Percentiles rank a stretch among this genome's conserved stretches.
Evolutionary conservation across 2,329 filamentous ascomycete genomes (phyloP).

Genomic region (Helminthosporium solani): DNA sequence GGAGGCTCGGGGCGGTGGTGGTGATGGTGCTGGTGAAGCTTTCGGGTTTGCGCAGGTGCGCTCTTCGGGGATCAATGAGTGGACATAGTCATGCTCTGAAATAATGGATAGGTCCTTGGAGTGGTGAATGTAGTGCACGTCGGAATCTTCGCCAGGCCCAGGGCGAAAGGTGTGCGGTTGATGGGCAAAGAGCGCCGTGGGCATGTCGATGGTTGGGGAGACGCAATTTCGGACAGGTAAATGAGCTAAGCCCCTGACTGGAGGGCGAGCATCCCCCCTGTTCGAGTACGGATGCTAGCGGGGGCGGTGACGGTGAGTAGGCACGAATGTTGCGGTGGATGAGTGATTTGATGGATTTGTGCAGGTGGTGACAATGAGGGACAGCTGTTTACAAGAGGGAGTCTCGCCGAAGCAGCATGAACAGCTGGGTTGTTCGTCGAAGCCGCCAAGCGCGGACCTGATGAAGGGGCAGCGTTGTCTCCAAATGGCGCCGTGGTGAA

Average conservation of each 20-base stretch:
- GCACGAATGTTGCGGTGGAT: neutral
- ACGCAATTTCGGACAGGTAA: slow-evolving; percentile 33
- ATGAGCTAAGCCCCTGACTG: slow-evolving; percentile 31
- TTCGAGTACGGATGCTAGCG: slow-evolving; percentile 4
- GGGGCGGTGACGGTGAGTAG: slow-evolving; percentile 3
- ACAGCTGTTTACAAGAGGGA: neutral
- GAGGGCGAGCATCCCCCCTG: slow-evolving; percentile 20
- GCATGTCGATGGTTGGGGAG: slow-evolving; percentile 24
- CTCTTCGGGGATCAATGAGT: slow-evolving; percentile 33
- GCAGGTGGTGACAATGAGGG: neutral
- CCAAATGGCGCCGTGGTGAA: slow-evolving; percentile 24
- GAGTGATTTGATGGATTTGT: slow-evolving; percentile 3
- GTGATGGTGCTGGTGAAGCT: neutral
- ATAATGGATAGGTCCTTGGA: slow-evolving; percentile 34
- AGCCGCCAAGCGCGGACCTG: slow-evolving; percentile 8
- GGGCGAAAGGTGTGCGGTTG: slow-evolving; percentile 19
- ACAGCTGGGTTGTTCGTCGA: neutral
- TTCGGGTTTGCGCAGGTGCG: slow-evolving; percentile 23
- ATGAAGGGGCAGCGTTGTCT: slow-evolving; percentile 10
- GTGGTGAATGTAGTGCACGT: slow-evolving; percentile 25
- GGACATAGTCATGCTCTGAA: slow-evolving; percentile 39
- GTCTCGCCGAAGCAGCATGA: neutral
- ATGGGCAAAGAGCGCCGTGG: slow-evolving; percentile 26
- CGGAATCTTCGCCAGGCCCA: slow-evolving; percentile 13
- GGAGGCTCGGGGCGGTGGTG: slow-evolving; percentile 2